Base-by-base conservation (phyloP, 331 rosid species). In the Malus hybrid region DNA sequence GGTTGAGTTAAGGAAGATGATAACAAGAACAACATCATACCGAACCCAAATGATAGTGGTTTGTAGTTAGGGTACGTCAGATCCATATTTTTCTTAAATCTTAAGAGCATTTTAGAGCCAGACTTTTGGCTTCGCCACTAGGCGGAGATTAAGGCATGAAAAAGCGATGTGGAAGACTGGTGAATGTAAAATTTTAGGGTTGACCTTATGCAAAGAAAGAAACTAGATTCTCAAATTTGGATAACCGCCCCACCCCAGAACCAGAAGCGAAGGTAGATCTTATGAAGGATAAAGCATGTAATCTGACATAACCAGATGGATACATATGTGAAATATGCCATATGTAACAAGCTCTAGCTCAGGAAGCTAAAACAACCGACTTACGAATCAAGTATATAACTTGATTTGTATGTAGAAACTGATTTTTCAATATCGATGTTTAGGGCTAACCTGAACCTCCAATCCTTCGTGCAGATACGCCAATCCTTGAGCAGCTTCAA, bases 401-500 rank as follows among this genome's bases (percentile, higher is more conserved):
- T 39, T 27, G 24, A 24, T 18, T 61, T 18, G 50, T 16, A n/a
- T 56, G 64, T 28, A 59, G 56, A 42, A 16, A 29, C 31, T 13
- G 55, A 80, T 55, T 10, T 29, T 29, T 7, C 34, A 42, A 12
- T 36, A 31, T 56, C 18, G 50, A 56, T 27, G 75, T 70, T 32
- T 64, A 36, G 46, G 19, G 33, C 64, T 55, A 75, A 93, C 98
- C 98, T 89, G 97, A 77, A 93, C 79, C 84, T 93, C 98, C 72
- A 87, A 78, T 67, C 88, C 97, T 73, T 91, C 91, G 69, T 93
- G 98, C 67, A 93, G 90, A 79, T 91, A 93, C 29, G 86, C 78
- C 83, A 91, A 77, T 62, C 97, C 98, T 81, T 91, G 85, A 76
- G 97, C 96, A 32, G 98, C 92, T 80, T 84, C 97, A 57, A 90